phyloP scores from a whole-genome alignment of 2,329 filamentous ascomycete genomes.

The Elsinoe perseae region DNA sequence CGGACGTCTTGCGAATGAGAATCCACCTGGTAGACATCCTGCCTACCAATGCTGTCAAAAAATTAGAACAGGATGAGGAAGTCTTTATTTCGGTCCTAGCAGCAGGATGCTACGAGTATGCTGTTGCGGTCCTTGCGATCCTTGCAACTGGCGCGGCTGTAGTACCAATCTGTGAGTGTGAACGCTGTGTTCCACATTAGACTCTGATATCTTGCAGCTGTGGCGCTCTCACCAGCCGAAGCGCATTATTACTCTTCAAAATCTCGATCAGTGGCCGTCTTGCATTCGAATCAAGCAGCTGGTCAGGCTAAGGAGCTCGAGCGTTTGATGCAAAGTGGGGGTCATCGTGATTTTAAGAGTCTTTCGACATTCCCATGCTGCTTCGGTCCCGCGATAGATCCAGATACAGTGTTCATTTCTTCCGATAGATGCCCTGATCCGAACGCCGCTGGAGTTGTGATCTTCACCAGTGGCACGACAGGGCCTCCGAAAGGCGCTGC shows the following conservation, averaged over 20 bases:
- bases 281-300: slow-evolving; percentile 32
- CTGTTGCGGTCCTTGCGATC: slow-evolving; percentile 42
- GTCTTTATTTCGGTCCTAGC: slow-evolving; percentile 41
- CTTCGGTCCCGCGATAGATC: slow-evolving; percentile 26
- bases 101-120: slow-evolving; percentile 42
- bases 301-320: slow-evolving; percentile 26
- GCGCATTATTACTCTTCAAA: slow-evolving; percentile 40
- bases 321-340: slow-evolving; percentile 24
- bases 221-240: slow-evolving; percentile 37
- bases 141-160: slow-evolving; percentile 41
- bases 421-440: slow-evolving; percentile 36
- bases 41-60: slow-evolving; percentile 23
- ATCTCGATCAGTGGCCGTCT: slow-evolving; percentile 32
- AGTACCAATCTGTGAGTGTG: slow-evolving; percentile 34
- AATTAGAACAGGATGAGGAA: slow-evolving; percentile 31
- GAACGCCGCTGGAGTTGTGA: slow-evolving; percentile 36
- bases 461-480: slow-evolving; percentile 43
- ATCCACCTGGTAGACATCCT: slow-evolving; percentile 30
- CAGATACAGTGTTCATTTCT: slow-evolving; percentile 34
- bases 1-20: slow-evolving; percentile 39
- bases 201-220: slow-evolving; percentile 19
- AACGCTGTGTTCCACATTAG: not conserved
- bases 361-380: slow-evolving; percentile 33
- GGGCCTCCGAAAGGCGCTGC: slow-evolving; percentile 41
- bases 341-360: slow-evolving; percentile 28